A percentile compares a stretch with the other conserved stretches of the same genome.
Conservation (phyloP, 148 eudicot species). For the Rhododendron molle region DNA sequence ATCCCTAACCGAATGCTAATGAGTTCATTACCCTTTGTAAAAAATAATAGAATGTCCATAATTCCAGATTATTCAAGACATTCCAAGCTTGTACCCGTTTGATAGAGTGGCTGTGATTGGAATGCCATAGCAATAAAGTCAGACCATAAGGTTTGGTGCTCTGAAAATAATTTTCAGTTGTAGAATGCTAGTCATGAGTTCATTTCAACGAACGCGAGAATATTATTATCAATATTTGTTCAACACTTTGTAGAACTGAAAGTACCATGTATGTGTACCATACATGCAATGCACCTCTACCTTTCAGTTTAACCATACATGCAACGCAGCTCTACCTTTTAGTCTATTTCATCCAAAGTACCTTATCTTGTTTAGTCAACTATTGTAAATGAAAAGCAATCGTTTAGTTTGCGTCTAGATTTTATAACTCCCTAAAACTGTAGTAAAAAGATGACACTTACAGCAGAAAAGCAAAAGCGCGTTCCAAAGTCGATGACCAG, state of each 20-base stretch:
- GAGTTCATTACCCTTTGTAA: not conserved
- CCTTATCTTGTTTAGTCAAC: not conserved
- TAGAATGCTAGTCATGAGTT: not conserved
- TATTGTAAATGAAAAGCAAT: not conserved
- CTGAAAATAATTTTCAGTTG: not conserved
- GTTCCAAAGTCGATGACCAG: slow-evolving; percentile 29
- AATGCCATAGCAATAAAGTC: not conserved
- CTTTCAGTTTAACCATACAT: not conserved
- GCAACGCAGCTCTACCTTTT: not conserved
- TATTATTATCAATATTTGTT: not conserved
- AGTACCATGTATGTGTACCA: not conserved
- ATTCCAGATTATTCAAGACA: not conserved
- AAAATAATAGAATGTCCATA: not conserved
- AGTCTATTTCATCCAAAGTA: not conserved
- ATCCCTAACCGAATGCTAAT: not conserved
- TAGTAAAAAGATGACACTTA: slow-evolving; percentile 23
- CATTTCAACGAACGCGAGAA: not conserved
- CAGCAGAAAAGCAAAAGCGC: slow-evolving; percentile 21
- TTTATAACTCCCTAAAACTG: not conserved
- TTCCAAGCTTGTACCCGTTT: not conserved
- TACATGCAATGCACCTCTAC: not conserved
- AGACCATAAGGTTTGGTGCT: not conserved
- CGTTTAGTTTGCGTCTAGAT: not conserved
- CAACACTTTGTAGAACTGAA: not conserved
- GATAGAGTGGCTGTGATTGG: not conserved